phyloP scores from a whole-genome alignment of 2,329 filamentous ascomycete species.

The Didymella exigua region DNA sequence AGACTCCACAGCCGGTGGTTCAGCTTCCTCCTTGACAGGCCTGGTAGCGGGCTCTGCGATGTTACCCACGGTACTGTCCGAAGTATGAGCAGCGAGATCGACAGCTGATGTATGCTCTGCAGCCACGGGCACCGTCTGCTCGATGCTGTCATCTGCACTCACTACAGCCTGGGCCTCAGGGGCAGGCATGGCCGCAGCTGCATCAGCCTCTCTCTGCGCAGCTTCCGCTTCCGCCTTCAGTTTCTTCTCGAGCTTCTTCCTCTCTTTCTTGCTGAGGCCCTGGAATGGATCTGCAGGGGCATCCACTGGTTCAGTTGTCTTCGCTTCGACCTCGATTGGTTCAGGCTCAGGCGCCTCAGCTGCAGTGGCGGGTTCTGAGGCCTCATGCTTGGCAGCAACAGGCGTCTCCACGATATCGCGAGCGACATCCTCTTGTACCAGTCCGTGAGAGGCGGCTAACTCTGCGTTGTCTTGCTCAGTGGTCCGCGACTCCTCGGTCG shows the following conservation, averaged over 20 bases:
- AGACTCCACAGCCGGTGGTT: background rate
- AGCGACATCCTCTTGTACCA: background rate
- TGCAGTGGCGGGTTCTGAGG: background rate
- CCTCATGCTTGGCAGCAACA: constrained; percentile 16
- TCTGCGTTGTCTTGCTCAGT: background rate
- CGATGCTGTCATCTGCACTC: background rate
- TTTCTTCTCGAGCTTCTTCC: constrained; percentile 33
- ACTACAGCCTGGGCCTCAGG: background rate
- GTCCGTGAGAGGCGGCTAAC: background rate
- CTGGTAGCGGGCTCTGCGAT: background rate
- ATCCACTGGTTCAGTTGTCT: background rate
- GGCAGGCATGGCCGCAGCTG: background rate
- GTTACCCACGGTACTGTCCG: background rate
- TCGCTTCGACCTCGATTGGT: background rate
- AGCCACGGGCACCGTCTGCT: background rate
- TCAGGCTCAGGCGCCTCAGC: background rate
- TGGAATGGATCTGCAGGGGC: background rate
- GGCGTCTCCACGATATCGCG: background rate
- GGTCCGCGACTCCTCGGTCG: background rate
- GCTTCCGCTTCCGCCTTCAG: constrained; percentile 8
- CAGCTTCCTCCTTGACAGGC: background rate
- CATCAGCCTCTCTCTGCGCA: constrained; percentile 3
- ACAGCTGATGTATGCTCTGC: background rate
- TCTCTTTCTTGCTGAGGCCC: constrained; percentile 14
- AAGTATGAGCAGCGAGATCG: background rate